A percentile compares a stretch with the other conserved stretches of the same genome.
Conservation (phyloP, 495 filamentous ascomycete genomes). For the Penicillium coprophilum region DNA sequence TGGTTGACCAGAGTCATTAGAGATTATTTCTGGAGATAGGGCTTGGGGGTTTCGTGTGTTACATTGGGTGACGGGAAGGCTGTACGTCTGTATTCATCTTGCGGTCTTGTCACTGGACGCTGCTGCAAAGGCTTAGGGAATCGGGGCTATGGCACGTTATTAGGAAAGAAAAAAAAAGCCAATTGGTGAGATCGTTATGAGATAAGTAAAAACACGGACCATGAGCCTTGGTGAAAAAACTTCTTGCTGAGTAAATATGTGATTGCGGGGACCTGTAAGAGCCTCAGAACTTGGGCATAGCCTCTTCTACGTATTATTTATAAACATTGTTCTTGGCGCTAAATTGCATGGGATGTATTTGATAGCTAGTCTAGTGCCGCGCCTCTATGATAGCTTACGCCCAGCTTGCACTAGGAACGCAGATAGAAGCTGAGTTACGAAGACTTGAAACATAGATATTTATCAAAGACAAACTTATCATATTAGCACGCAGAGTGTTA, state of each 20-base stretch:
- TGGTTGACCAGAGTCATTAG: not conserved
- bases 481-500: no score
- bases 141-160: not conserved
- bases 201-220: not conserved
- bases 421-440: not conserved
- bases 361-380: not conserved
- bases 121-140: not conserved
- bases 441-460: not conserved
- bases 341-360: not conserved
- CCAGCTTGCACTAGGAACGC: not conserved
- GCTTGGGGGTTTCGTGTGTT: not conserved
- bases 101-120: not conserved
- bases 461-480: not conserved
- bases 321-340: not conserved
- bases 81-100: not conserved
- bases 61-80: not conserved
- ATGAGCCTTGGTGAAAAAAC: not conserved
- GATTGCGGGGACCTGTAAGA: not conserved
- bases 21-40: not conserved
- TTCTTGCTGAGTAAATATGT: not conserved
- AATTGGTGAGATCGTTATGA: not conserved
- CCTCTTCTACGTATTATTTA: not conserved
- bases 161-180: not conserved
- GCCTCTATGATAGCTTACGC: not conserved
- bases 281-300: not conserved